These are phyloP conservation scores for Gymnopilus dilepis DNA, from an alignment of 768 basidiomycete species.

Conservation along the genomic window DNA sequence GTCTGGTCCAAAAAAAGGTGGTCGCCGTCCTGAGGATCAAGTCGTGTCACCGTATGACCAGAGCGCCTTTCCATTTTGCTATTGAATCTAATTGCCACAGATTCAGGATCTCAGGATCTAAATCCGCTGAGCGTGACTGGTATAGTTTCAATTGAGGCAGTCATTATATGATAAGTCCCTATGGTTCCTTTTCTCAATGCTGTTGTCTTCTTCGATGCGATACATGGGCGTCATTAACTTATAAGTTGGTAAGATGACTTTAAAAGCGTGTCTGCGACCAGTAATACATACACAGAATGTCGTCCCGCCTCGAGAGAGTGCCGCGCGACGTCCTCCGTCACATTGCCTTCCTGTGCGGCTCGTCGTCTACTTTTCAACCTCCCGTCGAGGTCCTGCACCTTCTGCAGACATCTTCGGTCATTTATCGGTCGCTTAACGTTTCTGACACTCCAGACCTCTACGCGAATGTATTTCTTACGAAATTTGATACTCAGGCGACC, in stretches of 20 bases:
- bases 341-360: constrained; percentile 53
- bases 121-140: background rate
- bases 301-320: constrained; percentile 50
- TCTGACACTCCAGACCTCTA: constrained; percentile 57
- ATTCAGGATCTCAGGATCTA: background rate
- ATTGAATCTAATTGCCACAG: constrained; percentile 5
- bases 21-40: constrained; percentile 4
- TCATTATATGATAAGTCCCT: background rate
- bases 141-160: background rate
- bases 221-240: constrained; percentile 10
- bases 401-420: constrained; percentile 47
- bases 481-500: constrained; percentile 48
- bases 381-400: constrained; percentile 50
- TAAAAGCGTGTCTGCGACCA: background rate
- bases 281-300: constrained; percentile 35
- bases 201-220: background rate
- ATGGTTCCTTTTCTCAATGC: background rate
- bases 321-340: constrained; percentile 63
- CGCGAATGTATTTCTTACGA: constrained; percentile 54
- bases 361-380: constrained; percentile 41
- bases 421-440: constrained; percentile 50
- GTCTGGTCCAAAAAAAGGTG: background rate
- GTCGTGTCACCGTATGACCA: constrained; percentile 1
- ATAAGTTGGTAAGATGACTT: background rate
- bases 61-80: background rate